Evolutionary conservation across 768 basidiomycete genomes (phyloP), one percentile per base, ranked within the genome.

Genomic region (Boletellus ananiceps): DNA sequence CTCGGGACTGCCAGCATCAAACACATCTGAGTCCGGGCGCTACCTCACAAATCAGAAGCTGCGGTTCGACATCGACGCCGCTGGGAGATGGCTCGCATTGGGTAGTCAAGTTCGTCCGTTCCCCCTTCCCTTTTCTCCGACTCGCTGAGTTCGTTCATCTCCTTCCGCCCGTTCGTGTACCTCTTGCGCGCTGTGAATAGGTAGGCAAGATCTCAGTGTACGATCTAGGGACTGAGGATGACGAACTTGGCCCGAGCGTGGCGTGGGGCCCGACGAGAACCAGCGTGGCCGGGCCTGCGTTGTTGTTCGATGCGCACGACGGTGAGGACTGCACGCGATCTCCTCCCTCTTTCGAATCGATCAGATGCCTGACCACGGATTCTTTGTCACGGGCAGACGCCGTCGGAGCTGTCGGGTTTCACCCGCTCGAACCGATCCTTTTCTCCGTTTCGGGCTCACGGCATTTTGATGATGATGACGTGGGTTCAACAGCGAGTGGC

Each of bases 51-150:
- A 94, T 61, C 94, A 96, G 65, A 80, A 80, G 54, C 70, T 84
- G 21, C 65, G 70, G n/a, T 94, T 95, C 58, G 89, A 90, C 56
- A 62, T 94, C 0, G 90, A 94, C 59, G 46, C 74, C 11, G 71
- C 74, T 82, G 77, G 68, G 23, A 25, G 23, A 25, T 25, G 23
- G 23, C 57, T 95, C 33, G 76, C 74, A 19, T 69, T 77, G 2
- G 93, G 92, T 1, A 82, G 83, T 63, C 78, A 85, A 73, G 90
- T 25, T 25, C 23, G 23, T 85, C 45, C 35, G 79, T 47, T n/a
- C 8, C 2, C 18, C 14, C 32, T 7, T 32, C 47, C 38, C 5
- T n/a, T 47, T 25, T 25, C 38, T 4, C 8, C 13, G 6, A 4
- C 45, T 2, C 23, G 23, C 4, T 5, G 5, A 7, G 23, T 25